Conservation (phyloP, 2,329 filamentous ascomycete genomes). For the Chaetothyriales sp. region DNA sequence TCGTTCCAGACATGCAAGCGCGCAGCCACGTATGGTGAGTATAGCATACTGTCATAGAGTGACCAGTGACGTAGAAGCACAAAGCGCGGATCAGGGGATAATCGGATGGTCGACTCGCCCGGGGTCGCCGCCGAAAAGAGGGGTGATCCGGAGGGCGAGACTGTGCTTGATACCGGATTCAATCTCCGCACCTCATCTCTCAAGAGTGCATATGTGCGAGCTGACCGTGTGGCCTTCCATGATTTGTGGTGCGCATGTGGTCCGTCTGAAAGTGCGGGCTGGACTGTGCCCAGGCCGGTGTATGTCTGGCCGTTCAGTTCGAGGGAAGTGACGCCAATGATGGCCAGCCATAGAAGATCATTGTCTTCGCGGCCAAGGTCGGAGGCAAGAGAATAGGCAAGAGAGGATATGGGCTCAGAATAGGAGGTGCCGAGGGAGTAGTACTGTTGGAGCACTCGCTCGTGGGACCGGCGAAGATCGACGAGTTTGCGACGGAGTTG, state of each 20-base stretch:
- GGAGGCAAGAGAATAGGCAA: constrained; percentile 86
- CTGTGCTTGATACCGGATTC: constrained; percentile 56
- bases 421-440: constrained; percentile 80
- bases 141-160: constrained; percentile 9
- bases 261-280: constrained; percentile 33
- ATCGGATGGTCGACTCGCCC: constrained; percentile 77
- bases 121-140: constrained; percentile 43
- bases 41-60: constrained; percentile 94
- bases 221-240: constrained; percentile 40
- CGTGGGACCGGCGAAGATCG: constrained; percentile 61
- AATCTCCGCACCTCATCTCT: constrained; percentile 86
- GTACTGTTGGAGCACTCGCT: constrained; percentile 61
- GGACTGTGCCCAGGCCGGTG: constrained; percentile 48
- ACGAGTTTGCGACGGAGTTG: constrained; percentile 58
- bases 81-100: constrained; percentile 88
- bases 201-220: constrained; percentile 68
- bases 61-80: constrained; percentile 92
- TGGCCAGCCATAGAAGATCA: constrained; percentile 84
- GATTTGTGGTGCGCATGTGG: constrained; percentile 26
- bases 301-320: constrained; percentile 81
- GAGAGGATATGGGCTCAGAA: constrained; percentile 84
- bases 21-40: constrained; percentile 86
- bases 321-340: constrained; percentile 87
- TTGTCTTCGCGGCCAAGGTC: constrained; percentile 95
- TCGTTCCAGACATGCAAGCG: constrained; percentile 91